These are phyloP conservation scores for Hymenoscyphus fructigenus DNA, from an alignment of 2,329 filamentous ascomycete genomes.

Conservation along the genomic window DNA sequence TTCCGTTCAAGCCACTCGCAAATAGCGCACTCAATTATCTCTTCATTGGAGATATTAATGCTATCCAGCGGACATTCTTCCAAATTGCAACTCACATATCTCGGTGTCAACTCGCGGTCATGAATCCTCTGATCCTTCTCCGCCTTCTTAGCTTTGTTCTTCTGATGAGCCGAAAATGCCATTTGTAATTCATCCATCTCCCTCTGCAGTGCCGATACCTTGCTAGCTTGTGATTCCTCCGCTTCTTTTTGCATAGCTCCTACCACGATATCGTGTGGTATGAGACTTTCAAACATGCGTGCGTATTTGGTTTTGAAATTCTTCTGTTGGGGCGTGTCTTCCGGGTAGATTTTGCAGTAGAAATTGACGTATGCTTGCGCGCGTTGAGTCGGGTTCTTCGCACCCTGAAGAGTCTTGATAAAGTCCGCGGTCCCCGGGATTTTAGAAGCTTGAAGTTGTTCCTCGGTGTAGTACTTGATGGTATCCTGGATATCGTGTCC, in stretches of 20 bases:
- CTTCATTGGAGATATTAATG: conserved; percentile 25
- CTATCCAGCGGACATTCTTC: conserved; percentile 25
- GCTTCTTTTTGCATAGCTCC: conserved; percentile 31
- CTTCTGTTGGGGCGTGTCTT: conserved; percentile 26
- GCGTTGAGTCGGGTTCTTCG: conserved; percentile 27
- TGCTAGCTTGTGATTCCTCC: conserved; percentile 20
- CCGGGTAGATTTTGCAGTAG: conserved; percentile 26
- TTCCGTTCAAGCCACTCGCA: conserved; percentile 33
- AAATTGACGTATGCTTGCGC: conserved; percentile 29
- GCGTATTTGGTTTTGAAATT: conserved; percentile 35
- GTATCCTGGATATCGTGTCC: conserved; percentile 17
- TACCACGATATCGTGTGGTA: conserved; percentile 30
- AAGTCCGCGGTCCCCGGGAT: conserved; percentile 19
- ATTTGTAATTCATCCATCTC: conserved; percentile 31
- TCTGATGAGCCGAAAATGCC: conserved; percentile 33
- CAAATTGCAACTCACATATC: conserved; percentile 24
- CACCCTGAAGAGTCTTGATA: conserved; percentile 21
- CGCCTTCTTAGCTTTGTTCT: conserved; percentile 31
- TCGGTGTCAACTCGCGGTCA: conserved; percentile 20
- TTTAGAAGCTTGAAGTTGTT: conserved; percentile 10
- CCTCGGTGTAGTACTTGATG: conserved; percentile 20
- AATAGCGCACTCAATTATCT: conserved; percentile 31
- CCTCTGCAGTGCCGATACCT: conserved; percentile 20
- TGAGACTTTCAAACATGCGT: conserved; percentile 29
- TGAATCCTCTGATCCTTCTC: conserved; percentile 26